A percentile compares a stretch with the other conserved stretches of the same genome.
phyloP scores from a whole-genome alignment of 192 early-diverging fungal genomes.

The Paraglomus occultum region DNA sequence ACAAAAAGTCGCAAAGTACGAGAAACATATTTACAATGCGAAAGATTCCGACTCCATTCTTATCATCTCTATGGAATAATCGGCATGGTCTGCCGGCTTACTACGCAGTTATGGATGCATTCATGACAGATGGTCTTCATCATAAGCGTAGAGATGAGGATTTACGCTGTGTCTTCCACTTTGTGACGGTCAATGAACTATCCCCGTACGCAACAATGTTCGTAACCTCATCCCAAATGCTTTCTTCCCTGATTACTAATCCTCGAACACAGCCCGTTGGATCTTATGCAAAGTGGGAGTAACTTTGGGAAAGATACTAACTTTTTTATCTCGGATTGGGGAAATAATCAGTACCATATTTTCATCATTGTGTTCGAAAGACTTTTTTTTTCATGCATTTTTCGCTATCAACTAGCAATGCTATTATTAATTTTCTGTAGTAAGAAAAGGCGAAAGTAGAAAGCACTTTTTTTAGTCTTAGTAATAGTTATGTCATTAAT shows the following conservation, averaged over 20 bases:
- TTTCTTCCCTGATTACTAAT: background rate
- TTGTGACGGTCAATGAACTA: background rate
- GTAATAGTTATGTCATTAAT: no score
- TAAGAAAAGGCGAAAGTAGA: no score
- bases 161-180: slow-evolving; percentile 4
- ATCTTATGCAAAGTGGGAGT: background rate
- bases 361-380: no score
- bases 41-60: slow-evolving; percentile 8
- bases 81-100: background rate
- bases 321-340: slow-evolving; percentile 1
- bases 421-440: no score
- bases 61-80: slow-evolving; percentile 20
- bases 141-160: slow-evolving; percentile 19
- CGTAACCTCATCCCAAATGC: background rate
- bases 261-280: slow-evolving; percentile 1
- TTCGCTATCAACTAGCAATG: no score
- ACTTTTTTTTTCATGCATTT: no score
- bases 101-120: slow-evolving; percentile 5
- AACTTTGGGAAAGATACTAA: slow-evolving; percentile 4
- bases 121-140: slow-evolving; percentile 1
- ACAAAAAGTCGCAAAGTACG: slow-evolving; percentile 4
- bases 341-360: no score
- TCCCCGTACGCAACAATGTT: background rate
- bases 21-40: slow-evolving; percentile 4
- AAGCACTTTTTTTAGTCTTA: no score